Evolutionary conservation across 441 rosid genomes (phyloP).

Genomic region (Arabidopsis hybrid): DNA sequence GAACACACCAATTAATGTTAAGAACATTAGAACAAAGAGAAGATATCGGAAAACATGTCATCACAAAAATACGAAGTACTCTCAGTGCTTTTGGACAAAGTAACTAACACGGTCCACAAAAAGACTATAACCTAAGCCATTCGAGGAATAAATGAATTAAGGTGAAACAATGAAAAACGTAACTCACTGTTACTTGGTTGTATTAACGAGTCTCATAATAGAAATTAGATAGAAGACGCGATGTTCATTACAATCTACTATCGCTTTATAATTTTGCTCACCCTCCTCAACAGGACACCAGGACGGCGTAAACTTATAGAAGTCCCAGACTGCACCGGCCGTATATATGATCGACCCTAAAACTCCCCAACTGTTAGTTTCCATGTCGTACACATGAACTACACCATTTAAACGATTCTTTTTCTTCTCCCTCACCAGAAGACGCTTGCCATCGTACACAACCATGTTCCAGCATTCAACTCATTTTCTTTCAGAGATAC

Average conservation of each 20-base stretch:
- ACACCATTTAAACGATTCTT: background rate
- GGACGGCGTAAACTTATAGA: background rate
- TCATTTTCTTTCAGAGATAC: no score
- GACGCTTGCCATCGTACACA: background rate
- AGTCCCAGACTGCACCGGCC: background rate
- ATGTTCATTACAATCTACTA: background rate
- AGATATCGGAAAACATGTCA: no score
- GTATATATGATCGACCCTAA: background rate
- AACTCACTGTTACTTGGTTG: background rate
- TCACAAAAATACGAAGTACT: no score
- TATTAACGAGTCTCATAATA: background rate
- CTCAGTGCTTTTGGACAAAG: no score
- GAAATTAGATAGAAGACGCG: background rate
- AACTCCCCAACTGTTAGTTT: background rate
- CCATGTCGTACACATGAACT: background rate
- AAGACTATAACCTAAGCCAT: no score
- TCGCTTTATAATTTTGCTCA: background rate
- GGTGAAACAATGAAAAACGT: no score
- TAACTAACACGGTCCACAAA: no score
- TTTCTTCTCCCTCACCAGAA: background rate
- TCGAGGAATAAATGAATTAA: no score
- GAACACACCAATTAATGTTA: no score
- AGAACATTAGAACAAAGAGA: no score
- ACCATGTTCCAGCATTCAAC: background rate
- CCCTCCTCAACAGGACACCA: background rate